Base-by-base conservation (phyloP, 2,329 filamentous ascomycete genomes). In the Nothophaeocryptopus gaeumannii region DNA sequence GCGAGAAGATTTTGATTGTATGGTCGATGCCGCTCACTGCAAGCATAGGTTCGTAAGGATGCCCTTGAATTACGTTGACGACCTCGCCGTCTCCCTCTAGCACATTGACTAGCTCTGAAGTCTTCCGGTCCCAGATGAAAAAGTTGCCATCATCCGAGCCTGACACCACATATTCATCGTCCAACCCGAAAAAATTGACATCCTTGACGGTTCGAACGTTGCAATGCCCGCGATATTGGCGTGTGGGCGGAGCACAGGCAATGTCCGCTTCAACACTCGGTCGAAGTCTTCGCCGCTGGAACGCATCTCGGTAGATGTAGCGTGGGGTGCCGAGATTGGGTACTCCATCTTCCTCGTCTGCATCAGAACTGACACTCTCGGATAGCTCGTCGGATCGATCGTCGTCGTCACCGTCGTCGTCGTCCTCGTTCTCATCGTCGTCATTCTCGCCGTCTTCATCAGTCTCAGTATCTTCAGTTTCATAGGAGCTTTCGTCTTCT, bases 131-230 rank as follows among this genome's bases (percentile, higher is more conserved):
- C 83, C 83, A 86, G 45, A 86, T 84, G 65, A 86, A 86, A 16
- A 86, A 63, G 62, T 86, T 78, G 1, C 83, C 83, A 43, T 78
- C 81, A 59, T 86, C 84, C 51, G 79, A 83, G 5, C 83, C 83
- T 49, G 79, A 83, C 9, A 86, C 82, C 9, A 86, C 81, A 55
- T 85, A 86, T 61, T 86, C 82, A 58, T 86, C 84, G 51, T 84
- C 71, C 33, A 84, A 67, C 0, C 83, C 83, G 54, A 82, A 85
- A 67, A 79, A 86, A 53, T 85, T 85, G 52, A 85, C 81, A 60
- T 86, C 83, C 59, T 86, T 86, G 58, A 86, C 82, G 1, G 82
- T 85, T 56, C 81, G 77, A 45, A 83, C 75, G 56, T 85, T 85
- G 69, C 83, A 85, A 63, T 86, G 83, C 2, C 83, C 83, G 2